phyloP scores from a whole-genome alignment of 352 stramenopile genomes.

The Phytopythium aichiense region DNA sequence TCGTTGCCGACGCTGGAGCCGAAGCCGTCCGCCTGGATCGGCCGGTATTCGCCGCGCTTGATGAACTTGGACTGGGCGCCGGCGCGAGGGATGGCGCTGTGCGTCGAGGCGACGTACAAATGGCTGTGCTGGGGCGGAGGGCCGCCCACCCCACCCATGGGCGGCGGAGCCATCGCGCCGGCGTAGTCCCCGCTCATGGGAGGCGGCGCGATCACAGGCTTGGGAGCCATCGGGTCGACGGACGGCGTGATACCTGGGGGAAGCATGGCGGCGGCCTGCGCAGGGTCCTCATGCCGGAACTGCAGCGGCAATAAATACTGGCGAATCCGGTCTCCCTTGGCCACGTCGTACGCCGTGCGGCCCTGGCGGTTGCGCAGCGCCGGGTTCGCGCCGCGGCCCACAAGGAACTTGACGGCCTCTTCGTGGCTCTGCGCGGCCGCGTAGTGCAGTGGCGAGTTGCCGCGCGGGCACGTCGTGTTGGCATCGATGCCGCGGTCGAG shows the following conservation, averaged over 20 bases:
- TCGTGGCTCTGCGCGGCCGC: constrained; percentile 73
- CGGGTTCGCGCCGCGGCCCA: constrained; percentile 69
- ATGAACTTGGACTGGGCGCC: constrained; percentile 41
- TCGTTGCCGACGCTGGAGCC: constrained; percentile 87
- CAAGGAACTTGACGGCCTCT: constrained; percentile 70
- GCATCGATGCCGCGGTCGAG: constrained; percentile 67
- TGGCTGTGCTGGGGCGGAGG: constrained; percentile 45
- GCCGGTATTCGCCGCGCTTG: constrained; percentile 69
- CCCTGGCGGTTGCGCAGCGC: constrained; percentile 74
- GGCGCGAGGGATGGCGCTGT: constrained; percentile 73
- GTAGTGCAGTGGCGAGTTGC: constrained; percentile 83
- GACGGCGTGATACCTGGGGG: constrained; percentile 76
- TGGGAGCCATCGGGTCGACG: constrained; percentile 56
- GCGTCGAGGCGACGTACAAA: constrained; percentile 71
- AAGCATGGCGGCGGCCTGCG: constrained; percentile 48
- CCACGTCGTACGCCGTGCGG: constrained; percentile 79
- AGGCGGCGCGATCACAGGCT: constrained; percentile 59
- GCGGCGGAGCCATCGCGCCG: constrained; percentile 12
- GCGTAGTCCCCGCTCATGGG: constrained; percentile 56
- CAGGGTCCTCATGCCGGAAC: constrained; percentile 83
- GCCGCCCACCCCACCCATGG: constrained; percentile 19
- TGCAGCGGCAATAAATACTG: constrained; percentile 85
- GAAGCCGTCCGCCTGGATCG: constrained; percentile 87
- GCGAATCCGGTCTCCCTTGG: constrained; percentile 80
- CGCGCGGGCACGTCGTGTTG: constrained; percentile 53